These are phyloP conservation scores for Trichoderma afroharzianum DNA, from an alignment of 2,329 filamentous ascomycete genomes.

Conservation along the genomic window DNA sequence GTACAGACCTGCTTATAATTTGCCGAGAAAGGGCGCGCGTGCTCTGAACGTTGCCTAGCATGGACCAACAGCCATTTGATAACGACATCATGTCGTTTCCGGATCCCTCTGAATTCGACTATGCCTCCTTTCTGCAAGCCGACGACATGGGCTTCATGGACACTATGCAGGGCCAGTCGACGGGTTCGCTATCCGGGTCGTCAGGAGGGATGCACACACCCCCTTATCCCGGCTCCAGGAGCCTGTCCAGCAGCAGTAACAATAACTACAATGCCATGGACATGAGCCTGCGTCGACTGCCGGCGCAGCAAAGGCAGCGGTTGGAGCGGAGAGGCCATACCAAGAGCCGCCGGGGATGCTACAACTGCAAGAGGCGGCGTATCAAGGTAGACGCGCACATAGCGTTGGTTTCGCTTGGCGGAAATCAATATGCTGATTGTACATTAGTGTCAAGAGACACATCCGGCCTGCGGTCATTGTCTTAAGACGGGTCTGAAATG, in stretches of 20 bases:
- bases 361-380: constrained; percentile 62
- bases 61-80: constrained; percentile 31
- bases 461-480: constrained; percentile 61
- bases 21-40: background rate
- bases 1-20: background rate
- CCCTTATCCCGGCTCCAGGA: constrained; percentile 27
- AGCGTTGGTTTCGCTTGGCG: background rate
- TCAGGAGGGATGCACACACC: constrained; percentile 29
- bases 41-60: constrained; percentile 11
- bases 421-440: background rate
- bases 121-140: constrained; percentile 35
- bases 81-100: constrained; percentile 30
- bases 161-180: constrained; percentile 6
- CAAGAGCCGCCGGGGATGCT: constrained; percentile 63
- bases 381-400: constrained; percentile 50
- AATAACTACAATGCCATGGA: constrained; percentile 8
- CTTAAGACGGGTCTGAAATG: constrained; percentile 59
- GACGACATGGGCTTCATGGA: constrained; percentile 26
- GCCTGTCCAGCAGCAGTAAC: constrained; percentile 23
- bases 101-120: constrained; percentile 37
- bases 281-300: constrained; percentile 18
- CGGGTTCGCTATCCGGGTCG: constrained; percentile 27
- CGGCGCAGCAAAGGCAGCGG: constrained; percentile 34
- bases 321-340: constrained; percentile 60
- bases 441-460: constrained; percentile 61